A percentile compares a stretch with the other conserved stretches of the same genome.
Evolutionary conservation across 495 filamentous ascomycete genomes (phyloP).

Genomic region (Penicillium pulvis): DNA sequence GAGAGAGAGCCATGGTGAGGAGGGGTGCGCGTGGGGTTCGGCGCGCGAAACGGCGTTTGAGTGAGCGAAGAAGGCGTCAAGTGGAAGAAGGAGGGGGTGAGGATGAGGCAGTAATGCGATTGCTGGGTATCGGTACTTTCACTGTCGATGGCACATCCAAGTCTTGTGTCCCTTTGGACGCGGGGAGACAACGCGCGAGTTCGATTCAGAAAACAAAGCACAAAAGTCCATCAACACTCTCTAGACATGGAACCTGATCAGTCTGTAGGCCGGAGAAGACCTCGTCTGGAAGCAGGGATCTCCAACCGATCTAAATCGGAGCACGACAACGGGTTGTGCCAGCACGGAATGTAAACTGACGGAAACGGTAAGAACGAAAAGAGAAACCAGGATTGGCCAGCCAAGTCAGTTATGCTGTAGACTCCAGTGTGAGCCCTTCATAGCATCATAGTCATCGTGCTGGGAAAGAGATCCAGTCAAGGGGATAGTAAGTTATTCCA

Average conservation of each 20-base stretch:
- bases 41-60: constrained; percentile 6
- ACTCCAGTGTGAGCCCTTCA: constrained; percentile 15
- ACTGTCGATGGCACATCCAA: constrained; percentile 9
- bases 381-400: constrained; percentile 9
- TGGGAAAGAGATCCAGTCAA: constrained; percentile 1
- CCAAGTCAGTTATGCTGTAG: constrained; percentile 14
- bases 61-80: neutral
- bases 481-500: constrained; percentile 3
- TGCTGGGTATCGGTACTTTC: constrained; percentile 5
- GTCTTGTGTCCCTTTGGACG: constrained; percentile 16
- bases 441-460: constrained; percentile 15
- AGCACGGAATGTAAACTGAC: constrained; percentile 31
- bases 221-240: constrained; percentile 19
- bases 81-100: constrained; percentile 1
- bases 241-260: constrained; percentile 14
- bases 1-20: constrained; percentile 67
- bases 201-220: constrained; percentile 19
- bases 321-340: constrained; percentile 10
- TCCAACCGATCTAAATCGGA: constrained; percentile 13
- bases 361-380: constrained; percentile 25
- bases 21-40: constrained; percentile 13
- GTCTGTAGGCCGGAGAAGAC: neutral
- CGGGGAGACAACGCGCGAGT: constrained; percentile 33
- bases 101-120: constrained; percentile 7
- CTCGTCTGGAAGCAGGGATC: constrained; percentile 10